A percentile compares a stretch with the other conserved stretches of the same genome.
These are phyloP conservation scores for Saitozyma sp. DNA, from an alignment of 768 basidiomycete genomes.

Conservation along the genomic window DNA sequence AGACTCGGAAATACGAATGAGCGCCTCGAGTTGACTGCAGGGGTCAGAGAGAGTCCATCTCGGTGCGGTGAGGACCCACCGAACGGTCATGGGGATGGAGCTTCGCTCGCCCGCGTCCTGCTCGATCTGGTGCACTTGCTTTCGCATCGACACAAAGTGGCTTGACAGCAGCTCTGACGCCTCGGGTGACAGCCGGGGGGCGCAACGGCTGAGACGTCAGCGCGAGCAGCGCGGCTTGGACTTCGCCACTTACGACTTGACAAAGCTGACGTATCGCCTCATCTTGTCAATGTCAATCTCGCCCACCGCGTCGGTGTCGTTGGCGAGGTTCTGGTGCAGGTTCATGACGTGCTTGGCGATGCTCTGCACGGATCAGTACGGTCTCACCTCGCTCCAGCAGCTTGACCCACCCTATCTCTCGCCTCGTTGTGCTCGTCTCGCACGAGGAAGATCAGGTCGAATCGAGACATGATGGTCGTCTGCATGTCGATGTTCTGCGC, in stretches of 20 bases:
- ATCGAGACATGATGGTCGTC: conserved; percentile 95
- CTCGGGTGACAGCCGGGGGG: conserved; percentile 86
- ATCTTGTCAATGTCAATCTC: conserved; percentile 97
- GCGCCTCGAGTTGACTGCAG: conserved; percentile 88
- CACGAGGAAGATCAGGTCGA: conserved; percentile 99
- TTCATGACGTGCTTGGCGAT: conserved; percentile 98
- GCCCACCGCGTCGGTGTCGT: conserved; percentile 71
- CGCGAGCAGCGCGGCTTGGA: neutral
- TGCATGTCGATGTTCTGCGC: conserved; percentile 53
- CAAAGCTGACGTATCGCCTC: conserved; percentile 95
- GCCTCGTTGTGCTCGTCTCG: conserved; percentile 96
- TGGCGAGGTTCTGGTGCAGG: conserved; percentile 93
- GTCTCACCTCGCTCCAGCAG: neutral
- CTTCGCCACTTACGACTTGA: conserved; percentile 70
- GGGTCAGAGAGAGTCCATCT: neutral
- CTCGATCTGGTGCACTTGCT: conserved; percentile 93
- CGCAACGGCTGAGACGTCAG: conserved; percentile 74
- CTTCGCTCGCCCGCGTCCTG: conserved; percentile 95
- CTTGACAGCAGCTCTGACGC: conserved; percentile 95
- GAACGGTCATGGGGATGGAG: conserved; percentile 96
- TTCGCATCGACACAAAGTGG: conserved; percentile 88
- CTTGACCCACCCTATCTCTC: conserved; percentile 71
- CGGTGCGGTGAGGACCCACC: conserved; percentile 59
- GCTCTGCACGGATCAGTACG: conserved; percentile 59
- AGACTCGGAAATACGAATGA: conserved; percentile 97